Evolutionary conservation across 2,329 filamentous ascomycete species (phyloP), one percentile per base, ranked within the genome.

Genomic region (Alternaria triticimaculans): DNA sequence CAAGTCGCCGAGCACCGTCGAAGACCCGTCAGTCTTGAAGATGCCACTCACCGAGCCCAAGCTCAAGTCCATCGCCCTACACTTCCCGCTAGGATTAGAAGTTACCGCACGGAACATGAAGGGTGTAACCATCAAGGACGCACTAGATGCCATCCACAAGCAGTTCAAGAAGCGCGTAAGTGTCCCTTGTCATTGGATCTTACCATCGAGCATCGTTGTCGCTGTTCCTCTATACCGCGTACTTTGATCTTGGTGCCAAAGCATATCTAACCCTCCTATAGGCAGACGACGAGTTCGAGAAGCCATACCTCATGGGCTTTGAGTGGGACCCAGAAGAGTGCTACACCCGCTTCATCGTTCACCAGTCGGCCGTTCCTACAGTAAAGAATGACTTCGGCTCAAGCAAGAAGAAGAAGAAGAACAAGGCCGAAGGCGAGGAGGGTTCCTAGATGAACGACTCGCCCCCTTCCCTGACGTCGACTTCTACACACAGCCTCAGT

Each of bases 111-210:
- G 95, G 77, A 98, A 97, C 83, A 84, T 94, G 74, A 95, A 94
- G 82, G 95, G 95, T 60, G 94, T 98, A 72, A 98, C 95, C 61
- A 95, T 98, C 86, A 97, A 97, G 86, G 95, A 98, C 82, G 94
- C 94, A 62, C 80, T 97, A 80, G 94, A 97, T 81, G 95, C 93
- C 76, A 97, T 98, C 83, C 87, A 97, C 87, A 97, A 97, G 86
- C 88, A 92, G 73, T 97, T 93, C 87, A 97, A 96, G 88, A 97
- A 97, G 89, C 91, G 94, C 88, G 95, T 94, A 82, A 73, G 89
- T 81, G 48, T 33, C 43, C 41, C 48, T 57, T 23, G 45, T 30
- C 11, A 20, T 21, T 15, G 23, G 18, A 23, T 15, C 28, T 28
- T 48, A 26, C 25, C 14, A 10, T 41, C 10, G 21, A 20, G 49